A percentile compares a stretch with the other conserved stretches of the same genome.
Evolutionary conservation across 2,329 filamentous ascomycete species (phyloP).

Genomic region (Pezicula neosporulosa): DNA sequence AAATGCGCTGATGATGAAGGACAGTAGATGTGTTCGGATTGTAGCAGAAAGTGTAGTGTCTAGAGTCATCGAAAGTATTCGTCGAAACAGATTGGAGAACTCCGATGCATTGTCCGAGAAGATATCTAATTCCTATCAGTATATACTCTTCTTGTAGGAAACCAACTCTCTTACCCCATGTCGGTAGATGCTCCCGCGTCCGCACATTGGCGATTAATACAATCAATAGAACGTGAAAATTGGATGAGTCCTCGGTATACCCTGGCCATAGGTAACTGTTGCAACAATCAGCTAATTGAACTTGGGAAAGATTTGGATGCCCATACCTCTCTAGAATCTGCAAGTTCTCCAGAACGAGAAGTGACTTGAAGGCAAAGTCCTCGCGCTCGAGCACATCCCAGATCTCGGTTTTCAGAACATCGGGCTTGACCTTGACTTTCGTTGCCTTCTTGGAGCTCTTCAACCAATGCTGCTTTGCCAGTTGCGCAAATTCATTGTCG

Average conservation of each 20-base stretch:
- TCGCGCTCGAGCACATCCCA: conserved; percentile 87
- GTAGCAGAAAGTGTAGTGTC: conserved; percentile 62
- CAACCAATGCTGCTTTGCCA: conserved; percentile 86
- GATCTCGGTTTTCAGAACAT: conserved; percentile 80
- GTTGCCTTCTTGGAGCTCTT: conserved; percentile 56
- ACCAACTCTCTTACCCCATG: conserved; percentile 63
- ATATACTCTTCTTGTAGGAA: background rate
- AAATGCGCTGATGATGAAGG: conserved; percentile 87
- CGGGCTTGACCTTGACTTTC: conserved; percentile 70
- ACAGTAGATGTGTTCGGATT: conserved; percentile 79
- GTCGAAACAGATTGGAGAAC: conserved; percentile 86
- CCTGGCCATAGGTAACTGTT: conserved; percentile 89
- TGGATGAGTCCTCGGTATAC: conserved; percentile 83
- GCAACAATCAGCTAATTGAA: conserved; percentile 21
- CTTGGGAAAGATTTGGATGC: background rate
- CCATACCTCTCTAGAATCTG: conserved; percentile 80
- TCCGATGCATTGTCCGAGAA: conserved; percentile 76
- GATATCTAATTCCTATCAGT: conserved; percentile 46
- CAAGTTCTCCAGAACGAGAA: conserved; percentile 83
- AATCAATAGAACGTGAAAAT: conserved; percentile 86
- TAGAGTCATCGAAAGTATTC: conserved; percentile 81
- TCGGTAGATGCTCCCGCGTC: conserved; percentile 78
- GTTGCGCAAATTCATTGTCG: conserved; percentile 67
- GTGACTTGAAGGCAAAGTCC: conserved; percentile 70
- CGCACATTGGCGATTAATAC: conserved; percentile 86